phyloP scores from a whole-genome alignment of 163 green algal species.

The Scenedesmus sp. region DNA sequence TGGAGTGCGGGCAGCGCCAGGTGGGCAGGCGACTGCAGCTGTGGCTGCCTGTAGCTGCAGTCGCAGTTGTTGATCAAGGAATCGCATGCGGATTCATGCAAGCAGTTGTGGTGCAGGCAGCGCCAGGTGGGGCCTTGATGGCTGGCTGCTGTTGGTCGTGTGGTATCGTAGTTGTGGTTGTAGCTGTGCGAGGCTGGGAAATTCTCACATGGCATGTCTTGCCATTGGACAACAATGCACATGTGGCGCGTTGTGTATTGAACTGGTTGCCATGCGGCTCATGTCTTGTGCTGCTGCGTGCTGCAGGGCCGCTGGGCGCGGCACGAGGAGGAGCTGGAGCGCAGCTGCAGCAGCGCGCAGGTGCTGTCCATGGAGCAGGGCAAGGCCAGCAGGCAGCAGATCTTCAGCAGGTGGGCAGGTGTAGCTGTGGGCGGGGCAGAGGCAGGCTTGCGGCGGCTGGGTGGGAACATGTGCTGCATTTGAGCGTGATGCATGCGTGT shows the following conservation, averaged over 20 bases:
- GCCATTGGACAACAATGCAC: too few relatives aligned
- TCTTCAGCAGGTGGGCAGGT: conserved; percentile 71
- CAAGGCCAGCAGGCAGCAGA: conserved; percentile 71
- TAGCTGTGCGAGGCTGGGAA: too few relatives aligned
- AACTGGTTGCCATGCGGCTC: background rate
- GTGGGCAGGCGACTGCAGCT: conserved; percentile 9
- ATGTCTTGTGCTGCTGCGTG: background rate
- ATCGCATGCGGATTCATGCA: too few relatives aligned
- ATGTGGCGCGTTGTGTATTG: too few relatives aligned
- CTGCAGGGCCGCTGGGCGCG: conserved; percentile 36
- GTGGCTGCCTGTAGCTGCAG: background rate
- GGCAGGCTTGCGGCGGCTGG: background rate
- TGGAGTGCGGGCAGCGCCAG: conserved; percentile 58
- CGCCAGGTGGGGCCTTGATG: too few relatives aligned
- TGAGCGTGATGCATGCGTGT: background rate
- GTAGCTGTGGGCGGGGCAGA: background rate
- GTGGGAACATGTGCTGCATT: background rate
- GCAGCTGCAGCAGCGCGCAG: background rate
- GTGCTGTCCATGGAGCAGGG: conserved; percentile 67
- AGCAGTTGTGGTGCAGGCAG: too few relatives aligned
- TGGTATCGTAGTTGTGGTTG: too few relatives aligned
- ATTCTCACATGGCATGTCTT: too few relatives aligned
- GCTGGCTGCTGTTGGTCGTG: too few relatives aligned
- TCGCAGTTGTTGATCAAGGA: background rate
- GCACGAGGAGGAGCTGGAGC: conserved; percentile 45